These are phyloP conservation scores for Brassica balearica DNA, from an alignment of 441 rosid species.

Conservation along the genomic window DNA sequence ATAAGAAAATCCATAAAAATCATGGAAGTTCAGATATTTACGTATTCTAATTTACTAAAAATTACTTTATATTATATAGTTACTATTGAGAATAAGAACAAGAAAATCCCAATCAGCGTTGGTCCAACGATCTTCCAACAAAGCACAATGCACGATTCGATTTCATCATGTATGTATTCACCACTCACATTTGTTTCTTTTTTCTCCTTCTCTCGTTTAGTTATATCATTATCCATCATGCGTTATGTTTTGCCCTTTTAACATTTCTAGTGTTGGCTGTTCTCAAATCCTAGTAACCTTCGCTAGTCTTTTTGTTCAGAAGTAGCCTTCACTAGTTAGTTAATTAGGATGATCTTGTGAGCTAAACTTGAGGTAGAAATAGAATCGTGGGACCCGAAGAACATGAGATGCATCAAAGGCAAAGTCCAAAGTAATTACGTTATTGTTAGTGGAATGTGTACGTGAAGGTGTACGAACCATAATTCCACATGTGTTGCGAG, in stretches of 20 bases:
- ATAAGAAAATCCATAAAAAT: no score
- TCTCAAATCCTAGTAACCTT: neutral
- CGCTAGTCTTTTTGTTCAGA: neutral
- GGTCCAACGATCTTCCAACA: no score
- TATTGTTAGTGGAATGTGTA: conserved; percentile 37
- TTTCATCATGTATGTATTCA: no score
- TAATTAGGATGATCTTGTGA: neutral
- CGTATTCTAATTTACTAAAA: no score
- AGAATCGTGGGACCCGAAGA: conserved; percentile 29
- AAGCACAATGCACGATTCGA: no score
- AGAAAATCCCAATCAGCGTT: no score
- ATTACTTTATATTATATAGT: no score
- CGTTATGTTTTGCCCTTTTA: neutral
- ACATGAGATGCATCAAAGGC: conserved; percentile 32
- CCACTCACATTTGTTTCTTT: neutral
- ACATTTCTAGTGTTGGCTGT: neutral
- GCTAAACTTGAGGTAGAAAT: conserved; percentile 3
- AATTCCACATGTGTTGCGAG: conserved; percentile 20
- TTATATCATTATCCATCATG: conserved; percentile 2
- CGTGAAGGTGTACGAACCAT: conserved; percentile 39
- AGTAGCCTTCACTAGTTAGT: neutral
- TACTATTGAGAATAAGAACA: no score
- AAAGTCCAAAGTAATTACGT: conserved; percentile 40
- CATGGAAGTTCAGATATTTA: no score
- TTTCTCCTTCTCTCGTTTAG: neutral